Conservation (phyloP, 2,329 filamentous ascomycete genomes). For the Aspergillus luchuensis region DNA sequence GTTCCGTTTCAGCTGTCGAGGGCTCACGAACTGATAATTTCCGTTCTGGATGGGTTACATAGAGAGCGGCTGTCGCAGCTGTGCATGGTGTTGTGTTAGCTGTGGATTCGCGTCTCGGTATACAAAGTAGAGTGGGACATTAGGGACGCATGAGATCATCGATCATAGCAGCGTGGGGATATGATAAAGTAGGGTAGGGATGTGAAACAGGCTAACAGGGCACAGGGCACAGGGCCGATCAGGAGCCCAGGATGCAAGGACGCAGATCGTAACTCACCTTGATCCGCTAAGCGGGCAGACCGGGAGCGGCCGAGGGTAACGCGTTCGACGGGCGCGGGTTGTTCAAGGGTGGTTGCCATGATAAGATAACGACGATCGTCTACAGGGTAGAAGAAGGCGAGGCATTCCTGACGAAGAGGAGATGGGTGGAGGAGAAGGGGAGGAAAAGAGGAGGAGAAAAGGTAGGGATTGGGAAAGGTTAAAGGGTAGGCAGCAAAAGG, state of each 20-base stretch:
- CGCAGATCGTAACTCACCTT: constrained; percentile 31
- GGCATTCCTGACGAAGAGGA: constrained; percentile 1
- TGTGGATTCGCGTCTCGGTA: not conserved
- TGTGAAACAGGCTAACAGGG: not conserved
- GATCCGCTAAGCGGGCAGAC: constrained; percentile 36
- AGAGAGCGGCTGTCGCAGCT: constrained; percentile 65
- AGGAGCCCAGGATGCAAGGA: constrained; percentile 1
- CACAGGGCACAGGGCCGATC: not conserved
- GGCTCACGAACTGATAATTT: constrained; percentile 32
- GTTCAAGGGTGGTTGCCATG: constrained; percentile 38
- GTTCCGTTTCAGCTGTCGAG: constrained; percentile 20
- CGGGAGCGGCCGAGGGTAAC: constrained; percentile 21
- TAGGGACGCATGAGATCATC: not conserved
- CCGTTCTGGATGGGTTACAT: constrained; percentile 51
- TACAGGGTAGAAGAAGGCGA: not conserved
- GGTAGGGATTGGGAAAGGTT: not conserved
- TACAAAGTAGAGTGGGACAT: no score
- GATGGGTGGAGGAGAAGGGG: not conserved
- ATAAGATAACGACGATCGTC: constrained; percentile 16
- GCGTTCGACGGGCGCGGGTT: constrained; percentile 23
- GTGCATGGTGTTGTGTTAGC: not conserved
- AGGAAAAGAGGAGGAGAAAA: not conserved
- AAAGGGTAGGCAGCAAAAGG: not conserved
- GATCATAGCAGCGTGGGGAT: not conserved
- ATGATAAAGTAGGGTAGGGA: constrained; percentile 1